Percentiles rank a stretch among this genome's conserved stretches.
These are phyloP conservation scores for Talaromyces sp. DNA, from an alignment of 2,329 filamentous ascomycete genomes.

Conservation along the genomic window DNA sequence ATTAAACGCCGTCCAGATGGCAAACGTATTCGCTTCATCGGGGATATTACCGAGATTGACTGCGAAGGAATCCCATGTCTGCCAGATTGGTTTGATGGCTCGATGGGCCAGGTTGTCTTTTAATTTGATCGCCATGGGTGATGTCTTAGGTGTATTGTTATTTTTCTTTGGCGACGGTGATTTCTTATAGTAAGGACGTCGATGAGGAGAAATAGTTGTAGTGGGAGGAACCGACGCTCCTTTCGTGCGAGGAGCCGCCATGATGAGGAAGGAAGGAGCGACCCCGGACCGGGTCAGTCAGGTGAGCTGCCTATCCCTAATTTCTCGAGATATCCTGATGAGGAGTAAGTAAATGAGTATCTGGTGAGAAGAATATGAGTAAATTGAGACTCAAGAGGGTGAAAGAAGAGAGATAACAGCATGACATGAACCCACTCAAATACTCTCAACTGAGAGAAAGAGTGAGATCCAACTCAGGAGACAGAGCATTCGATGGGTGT, in stretches of 20 bases:
- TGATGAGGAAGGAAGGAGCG: not conserved
- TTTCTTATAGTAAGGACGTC: not conserved
- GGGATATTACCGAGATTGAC: slow-evolving; percentile 36
- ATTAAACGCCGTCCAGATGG: slow-evolving; percentile 50
- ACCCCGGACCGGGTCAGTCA: not conserved
- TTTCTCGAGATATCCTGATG: not conserved
- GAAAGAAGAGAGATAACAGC: not conserved
- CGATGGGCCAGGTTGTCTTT: not conserved
- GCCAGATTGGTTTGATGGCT: slow-evolving; percentile 28
- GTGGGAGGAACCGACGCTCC: not conserved
- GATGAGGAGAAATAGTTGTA: not conserved
- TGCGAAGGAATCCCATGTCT: slow-evolving; percentile 34
- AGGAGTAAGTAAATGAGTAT: not conserved
- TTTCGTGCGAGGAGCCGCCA: not conserved
- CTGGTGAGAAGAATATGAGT: not conserved
- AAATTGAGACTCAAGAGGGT: not conserved
- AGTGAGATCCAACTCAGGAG: not conserved
- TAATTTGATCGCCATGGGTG: not conserved
- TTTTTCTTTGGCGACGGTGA: not conserved
- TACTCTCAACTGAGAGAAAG: not conserved
- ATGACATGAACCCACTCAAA: not conserved
- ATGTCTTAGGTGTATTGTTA: too few species aligned
- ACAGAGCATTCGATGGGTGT: not conserved
- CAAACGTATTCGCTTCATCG: slow-evolving; percentile 28
- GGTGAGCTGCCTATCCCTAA: not conserved